A percentile compares a stretch with the other conserved stretches of the same genome.
phyloP scores from a whole-genome alignment of 2,329 filamentous ascomycete genomes.

The Clonostachys sp. region DNA sequence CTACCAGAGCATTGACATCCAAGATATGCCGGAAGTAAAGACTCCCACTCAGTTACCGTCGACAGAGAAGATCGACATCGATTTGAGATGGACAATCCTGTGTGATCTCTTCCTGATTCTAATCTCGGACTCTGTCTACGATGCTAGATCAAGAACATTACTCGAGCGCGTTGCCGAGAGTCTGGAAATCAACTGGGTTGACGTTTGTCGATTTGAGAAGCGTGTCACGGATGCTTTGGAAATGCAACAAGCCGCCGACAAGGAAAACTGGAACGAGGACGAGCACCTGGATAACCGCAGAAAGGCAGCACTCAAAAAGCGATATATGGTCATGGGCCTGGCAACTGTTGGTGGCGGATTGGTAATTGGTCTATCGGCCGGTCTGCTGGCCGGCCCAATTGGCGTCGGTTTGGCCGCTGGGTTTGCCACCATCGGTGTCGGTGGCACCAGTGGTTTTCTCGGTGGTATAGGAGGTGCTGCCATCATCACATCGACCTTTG shows the following conservation, averaged over 20 bases:
- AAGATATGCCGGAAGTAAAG: constrained; percentile 73
- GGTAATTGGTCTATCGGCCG: constrained; percentile 92
- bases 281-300: constrained; percentile 85
- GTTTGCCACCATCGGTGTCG: constrained; percentile 90
- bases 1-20: constrained; percentile 59
- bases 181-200: constrained; percentile 80
- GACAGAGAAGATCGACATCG: constrained; percentile 85
- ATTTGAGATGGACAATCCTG: constrained; percentile 92
- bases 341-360: constrained; percentile 93
- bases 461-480: constrained; percentile 90
- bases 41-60: constrained; percentile 78
- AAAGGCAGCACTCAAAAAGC: constrained; percentile 74
- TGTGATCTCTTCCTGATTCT: constrained; percentile 93
- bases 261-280: constrained; percentile 97
- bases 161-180: constrained; percentile 78
- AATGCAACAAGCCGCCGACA: constrained; percentile 92
- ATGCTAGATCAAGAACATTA: constrained; percentile 78
- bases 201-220: constrained; percentile 96
- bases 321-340: constrained; percentile 93
- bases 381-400: constrained; percentile 87
- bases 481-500: constrained; percentile 86
- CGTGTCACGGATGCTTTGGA: constrained; percentile 93
- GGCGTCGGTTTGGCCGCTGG: constrained; percentile 90
- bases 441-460: constrained; percentile 83
- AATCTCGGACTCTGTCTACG: constrained; percentile 94